These are phyloP conservation scores for Scheffersomyces ergatensis DNA, from an alignment of 805 yeast species.

Conservation along the genomic window DNA sequence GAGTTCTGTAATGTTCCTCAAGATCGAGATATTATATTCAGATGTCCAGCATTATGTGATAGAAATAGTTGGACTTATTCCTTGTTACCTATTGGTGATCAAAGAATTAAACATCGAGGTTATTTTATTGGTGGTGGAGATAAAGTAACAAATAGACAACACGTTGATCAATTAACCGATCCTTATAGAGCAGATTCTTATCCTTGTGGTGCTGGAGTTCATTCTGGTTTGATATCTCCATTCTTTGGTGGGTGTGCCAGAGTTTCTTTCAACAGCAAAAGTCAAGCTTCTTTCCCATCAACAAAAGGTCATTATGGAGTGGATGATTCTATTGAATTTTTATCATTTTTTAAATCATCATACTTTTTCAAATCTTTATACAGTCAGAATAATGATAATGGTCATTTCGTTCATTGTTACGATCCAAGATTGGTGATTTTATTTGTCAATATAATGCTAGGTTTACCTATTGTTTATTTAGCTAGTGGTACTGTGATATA, in stretches of 20 bases:
- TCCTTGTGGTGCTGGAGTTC: slow-evolving; percentile 88
- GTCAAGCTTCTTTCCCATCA: slow-evolving; percentile 43
- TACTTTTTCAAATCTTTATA: slow-evolving; percentile 53
- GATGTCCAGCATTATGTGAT: slow-evolving; percentile 90
- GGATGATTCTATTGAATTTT: slow-evolving; percentile 54
- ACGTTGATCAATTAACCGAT: slow-evolving; percentile 33
- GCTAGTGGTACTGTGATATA: slow-evolving; percentile 44
- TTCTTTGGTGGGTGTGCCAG: slow-evolving; percentile 76
- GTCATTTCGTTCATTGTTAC: slow-evolving; percentile 48
- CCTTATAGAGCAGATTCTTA: slow-evolving; percentile 88
- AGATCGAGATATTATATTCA: slow-evolving; percentile 49
- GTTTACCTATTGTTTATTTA: slow-evolving; percentile 57
- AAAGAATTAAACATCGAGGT: slow-evolving; percentile 65
- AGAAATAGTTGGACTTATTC: slow-evolving; percentile 74
- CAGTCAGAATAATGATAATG: slow-evolving; percentile 4
- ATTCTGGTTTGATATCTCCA: slow-evolving; percentile 77
- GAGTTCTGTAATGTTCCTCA: slow-evolving; percentile 48
- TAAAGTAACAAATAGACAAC: slow-evolving; percentile 4
- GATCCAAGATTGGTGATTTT: slow-evolving; percentile 68
- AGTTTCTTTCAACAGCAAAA: slow-evolving; percentile 55
- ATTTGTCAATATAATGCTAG: slow-evolving; percentile 56
- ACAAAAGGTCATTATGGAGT: slow-evolving; percentile 52
- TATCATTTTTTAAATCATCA: slow-evolving; percentile 73
- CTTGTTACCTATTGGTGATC: slow-evolving; percentile 69
- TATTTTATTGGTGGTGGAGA: slow-evolving; percentile 78